Evolutionary conservation across 2,329 filamentous ascomycete genomes (phyloP).

Genomic region (Claviceps humidiphila): DNA sequence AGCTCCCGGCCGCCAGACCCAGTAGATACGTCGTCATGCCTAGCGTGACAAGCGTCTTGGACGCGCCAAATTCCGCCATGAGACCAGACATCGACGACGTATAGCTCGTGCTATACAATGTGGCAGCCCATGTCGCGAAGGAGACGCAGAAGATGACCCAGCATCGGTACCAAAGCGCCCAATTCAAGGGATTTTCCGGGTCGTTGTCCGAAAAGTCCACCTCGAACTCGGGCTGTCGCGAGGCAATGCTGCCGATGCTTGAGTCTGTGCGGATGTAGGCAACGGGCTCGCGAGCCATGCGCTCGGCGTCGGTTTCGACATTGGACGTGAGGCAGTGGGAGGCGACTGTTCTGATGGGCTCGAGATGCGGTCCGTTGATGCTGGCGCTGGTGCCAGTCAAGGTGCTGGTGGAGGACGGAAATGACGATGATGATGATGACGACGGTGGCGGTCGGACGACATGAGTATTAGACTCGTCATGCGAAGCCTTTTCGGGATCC

Average conservation of each 20-base stretch:
- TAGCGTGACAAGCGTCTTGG: slow-evolving; percentile 51
- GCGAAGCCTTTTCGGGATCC: neutral
- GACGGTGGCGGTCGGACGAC: neutral
- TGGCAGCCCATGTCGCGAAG: slow-evolving; percentile 36
- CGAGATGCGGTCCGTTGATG: slow-evolving; percentile 26
- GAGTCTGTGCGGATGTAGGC: too few relatives aligned
- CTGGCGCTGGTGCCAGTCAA: slow-evolving; percentile 15
- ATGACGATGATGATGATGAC: neutral
- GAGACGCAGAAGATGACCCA: slow-evolving; percentile 33
- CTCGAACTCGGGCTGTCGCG: slow-evolving; percentile 49
- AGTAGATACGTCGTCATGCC: slow-evolving; percentile 69
- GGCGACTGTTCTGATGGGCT: slow-evolving; percentile 32
- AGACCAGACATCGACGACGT: slow-evolving; percentile 59
- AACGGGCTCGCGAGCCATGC: too few relatives aligned
- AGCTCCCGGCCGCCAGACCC: slow-evolving; percentile 57
- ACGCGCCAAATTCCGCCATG: slow-evolving; percentile 49
- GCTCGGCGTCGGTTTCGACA: too few relatives aligned
- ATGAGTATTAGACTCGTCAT: neutral
- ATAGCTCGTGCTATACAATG: slow-evolving; percentile 68
- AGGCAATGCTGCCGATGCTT: slow-evolving; percentile 28
- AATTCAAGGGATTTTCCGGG: slow-evolving; percentile 54
- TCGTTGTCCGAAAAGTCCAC: slow-evolving; percentile 57
- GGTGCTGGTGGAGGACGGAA: neutral
- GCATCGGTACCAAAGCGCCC: slow-evolving; percentile 38
- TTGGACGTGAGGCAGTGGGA: neutral